Evolutionary conservation across 179 eudicot genomes (phyloP), one percentile per base, ranked within the genome.

Genomic region (Beta lomatogona): DNA sequence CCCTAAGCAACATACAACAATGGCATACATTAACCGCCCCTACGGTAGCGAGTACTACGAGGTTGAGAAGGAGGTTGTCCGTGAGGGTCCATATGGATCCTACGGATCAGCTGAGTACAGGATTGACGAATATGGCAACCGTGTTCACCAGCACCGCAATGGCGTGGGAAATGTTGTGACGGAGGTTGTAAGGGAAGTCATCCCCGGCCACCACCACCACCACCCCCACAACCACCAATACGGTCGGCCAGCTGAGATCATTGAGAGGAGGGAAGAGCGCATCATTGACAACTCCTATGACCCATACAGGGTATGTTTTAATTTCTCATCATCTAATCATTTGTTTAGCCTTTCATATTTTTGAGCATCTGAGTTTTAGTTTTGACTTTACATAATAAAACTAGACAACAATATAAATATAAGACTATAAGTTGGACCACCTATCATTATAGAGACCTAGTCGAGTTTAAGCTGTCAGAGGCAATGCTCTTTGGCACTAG

Each of bases 291-390:
- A 50, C 13, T 41, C 48, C 65, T 69, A 55, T 71, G 83, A 83
- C 50, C 86, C 86, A 60, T 83, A 52, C 80, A 71, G 81, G 73
- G 80, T 82, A 82, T 6, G 84, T 70, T 16, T 15, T 73, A 21
- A 2, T 53, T 22, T 12, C 12, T 13, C 25, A 13, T 25, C 22
- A 48, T 14, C 28, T 25, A 25, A 25, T 25, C 28, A 25, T 25
- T 25, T 25, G 28, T 25, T 25, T 25, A 25, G 28, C 28, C 28
- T 25, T n/a, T 25, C 28, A n/a, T 22, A 21, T 14, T 11, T 5
- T 69, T 69, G 18, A 41, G 14, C 1, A 13, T 8, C 28, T 25
- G 28, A 25, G 28, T 25, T 25, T 25, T 25, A 25, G 28, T 25
- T 25, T n/a, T n/a, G n/a, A n/a, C n/a, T n/a, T n/a, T 25, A 25